Base-by-base conservation (phyloP, 2,329 filamentous ascomycete species). In the Penicillium crustosum region DNA sequence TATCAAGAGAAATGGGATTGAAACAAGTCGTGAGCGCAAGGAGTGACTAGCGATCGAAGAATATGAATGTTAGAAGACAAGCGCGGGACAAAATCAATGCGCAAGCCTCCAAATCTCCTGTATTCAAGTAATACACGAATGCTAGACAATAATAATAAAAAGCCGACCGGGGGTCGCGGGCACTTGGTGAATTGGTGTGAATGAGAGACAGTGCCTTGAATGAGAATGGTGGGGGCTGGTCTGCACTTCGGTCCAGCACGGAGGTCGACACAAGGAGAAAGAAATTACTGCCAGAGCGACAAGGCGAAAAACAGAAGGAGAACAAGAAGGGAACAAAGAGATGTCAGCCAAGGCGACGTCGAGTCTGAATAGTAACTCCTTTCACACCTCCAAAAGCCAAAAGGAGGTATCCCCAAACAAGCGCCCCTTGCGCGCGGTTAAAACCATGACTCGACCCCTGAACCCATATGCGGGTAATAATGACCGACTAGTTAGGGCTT, bases 371-470 rank as follows among this genome's bases (percentile, higher is more conserved):
- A 27, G 38, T n/a, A 52, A 49, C 45, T 52, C 62, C 55, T 57
- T 57, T 49, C 31, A 53, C 48, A 64, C 69, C 69, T 68, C 66
- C 69, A 62, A 65, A 65, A 69, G 48, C 55, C 63, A 65, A 73
- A 73, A 73, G 71, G 70, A 70, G 69, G 66, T 70, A 59, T 60
- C 61, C 55, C 59, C 55, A 69, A 70, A 70, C 70, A 74, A 71
- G 71, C 73, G 73, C 73, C 66, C 68, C 70, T 73, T 71, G 67
- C 71, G 71, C 72, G 73, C 72, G 73, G 65, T 65, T 74, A 68
- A 63, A 45, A 42, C 52, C 33, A 58, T 59, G 60, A 64, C 59
- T 62, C 57, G 42, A 59, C 53, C 53, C 61, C 60, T 62, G 60
- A 61, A 53, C 45, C 23, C 38, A 49, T 50, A 23, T 25, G 47